phyloP scores from a whole-genome alignment of 768 basidiomycete genomes.

The Neoboletus subvelutipes region DNA sequence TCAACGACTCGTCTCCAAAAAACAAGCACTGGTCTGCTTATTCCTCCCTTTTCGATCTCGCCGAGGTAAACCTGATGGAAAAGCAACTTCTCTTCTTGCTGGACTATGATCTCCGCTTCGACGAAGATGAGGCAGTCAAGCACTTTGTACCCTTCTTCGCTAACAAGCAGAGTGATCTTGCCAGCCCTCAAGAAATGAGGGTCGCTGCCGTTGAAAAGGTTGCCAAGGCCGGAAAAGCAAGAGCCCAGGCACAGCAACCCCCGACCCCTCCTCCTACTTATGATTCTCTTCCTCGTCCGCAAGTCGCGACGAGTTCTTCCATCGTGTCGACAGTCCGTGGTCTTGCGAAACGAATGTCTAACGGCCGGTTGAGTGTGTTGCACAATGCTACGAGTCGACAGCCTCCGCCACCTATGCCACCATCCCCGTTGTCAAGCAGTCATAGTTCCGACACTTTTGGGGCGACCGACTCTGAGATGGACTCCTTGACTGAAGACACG shows the following conservation, averaged over 20 bases:
- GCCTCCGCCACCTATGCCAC: constrained; percentile 18
- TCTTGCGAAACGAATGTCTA: constrained; percentile 57
- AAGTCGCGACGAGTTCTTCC: constrained; percentile 30
- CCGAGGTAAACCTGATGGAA: constrained; percentile 95
- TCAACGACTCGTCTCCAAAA: constrained; percentile 95
- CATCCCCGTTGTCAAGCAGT: constrained; percentile 37
- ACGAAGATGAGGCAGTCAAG: constrained; percentile 73
- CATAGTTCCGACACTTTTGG: constrained; percentile 47
- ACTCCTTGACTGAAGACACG: constrained; percentile 62
- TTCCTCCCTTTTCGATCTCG: constrained; percentile 69
- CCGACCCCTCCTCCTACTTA: constrained; percentile 44
- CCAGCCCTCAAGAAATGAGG: constrained; percentile 43
- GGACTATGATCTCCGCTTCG: constrained; percentile 89
- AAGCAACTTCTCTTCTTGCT: constrained; percentile 90
- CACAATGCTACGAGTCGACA: constrained; percentile 19
- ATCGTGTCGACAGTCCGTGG: constrained; percentile 57
- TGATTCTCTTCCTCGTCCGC: constrained; percentile 32
- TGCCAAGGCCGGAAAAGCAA: constrained; percentile 50
- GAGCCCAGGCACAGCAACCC: constrained; percentile 47
- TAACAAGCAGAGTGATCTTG: constrained; percentile 10
- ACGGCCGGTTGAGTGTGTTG: constrained; percentile 36
- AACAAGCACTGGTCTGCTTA: constrained; percentile 92
- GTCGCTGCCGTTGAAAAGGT: constrained; percentile 55
- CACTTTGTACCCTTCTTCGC: constrained; percentile 71
- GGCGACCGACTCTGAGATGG: constrained; percentile 55